Evolutionary conservation across 768 basidiomycete genomes (phyloP), one percentile per base, ranked within the genome.

Genomic region (Ramaria sp.): DNA sequence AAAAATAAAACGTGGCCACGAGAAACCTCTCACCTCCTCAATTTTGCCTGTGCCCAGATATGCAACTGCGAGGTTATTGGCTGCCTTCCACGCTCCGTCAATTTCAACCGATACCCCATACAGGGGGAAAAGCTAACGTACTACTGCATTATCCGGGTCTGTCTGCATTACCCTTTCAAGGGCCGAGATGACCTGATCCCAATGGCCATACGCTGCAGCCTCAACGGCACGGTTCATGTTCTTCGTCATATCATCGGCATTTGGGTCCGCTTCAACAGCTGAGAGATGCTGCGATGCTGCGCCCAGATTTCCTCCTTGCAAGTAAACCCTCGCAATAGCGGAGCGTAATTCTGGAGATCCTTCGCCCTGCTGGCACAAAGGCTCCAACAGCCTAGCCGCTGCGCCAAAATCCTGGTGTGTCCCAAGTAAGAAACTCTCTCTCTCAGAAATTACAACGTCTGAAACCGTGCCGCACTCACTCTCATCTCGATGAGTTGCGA

Each of bases 401-500:
- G 85, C 83, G 42, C 76, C 68, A 58, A 74, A 82, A 61, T 91
- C 87, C 85, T 88, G 56, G n/a, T n/a, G n/a, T n/a, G n/a, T n/a
- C n/a, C n/a, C n/a, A n/a, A n/a, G n/a, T n/a, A n/a, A n/a, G n/a
- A n/a, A n/a, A n/a, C n/a, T n/a, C n/a, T n/a, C n/a, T n/a, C n/a
- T n/a, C n/a, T n/a, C n/a, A n/a, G n/a, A n/a, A n/a, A n/a, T n/a
- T n/a, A n/a, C n/a, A n/a, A n/a, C n/a, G n/a, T n/a, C n/a, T n/a
- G n/a, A n/a, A n/a, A n/a, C n/a, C n/a, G n/a, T n/a, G n/a, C 18
- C 36, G 9, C 2, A 55, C 69, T 20, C 44, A 85, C 88, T 73
- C 87, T 88, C 82, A 89, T 88, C 67, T 92, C 89, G 50, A 88
- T 71, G 62, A 91, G 67, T 67, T 91, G 87, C 34, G 84, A 85